phyloP scores from a whole-genome alignment of 148 eudicot genomes.

The Rhododendron henanense region DNA sequence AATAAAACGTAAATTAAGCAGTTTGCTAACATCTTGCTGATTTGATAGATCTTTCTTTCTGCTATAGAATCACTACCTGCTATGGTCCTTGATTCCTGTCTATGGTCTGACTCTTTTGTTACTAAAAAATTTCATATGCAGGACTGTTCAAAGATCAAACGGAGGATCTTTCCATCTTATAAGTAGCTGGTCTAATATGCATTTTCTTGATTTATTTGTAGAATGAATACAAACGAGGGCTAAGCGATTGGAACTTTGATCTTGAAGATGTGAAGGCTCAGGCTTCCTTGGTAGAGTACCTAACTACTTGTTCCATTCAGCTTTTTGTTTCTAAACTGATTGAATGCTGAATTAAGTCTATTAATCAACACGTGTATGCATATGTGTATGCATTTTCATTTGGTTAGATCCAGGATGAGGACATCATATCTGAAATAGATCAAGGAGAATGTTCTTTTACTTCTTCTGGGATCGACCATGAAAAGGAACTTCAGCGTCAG shows the following conservation, averaged over 20 bases:
- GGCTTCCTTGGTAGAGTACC: slow-evolving; percentile 65
- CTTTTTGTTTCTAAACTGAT: too few relatives aligned
- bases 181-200: background rate
- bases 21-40: too few relatives aligned
- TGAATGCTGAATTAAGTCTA: too few relatives aligned
- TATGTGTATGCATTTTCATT: too few relatives aligned
- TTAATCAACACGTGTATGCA: background rate
- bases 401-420: slow-evolving; percentile 75
- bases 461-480: slow-evolving; percentile 22
- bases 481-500: slow-evolving; percentile 33
- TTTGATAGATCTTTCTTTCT: too few relatives aligned
- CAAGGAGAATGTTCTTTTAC: slow-evolving; percentile 27
- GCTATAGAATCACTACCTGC: too few relatives aligned
- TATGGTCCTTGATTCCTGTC: too few relatives aligned
- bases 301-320: background rate
- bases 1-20: too few relatives aligned
- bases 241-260: slow-evolving; percentile 89
- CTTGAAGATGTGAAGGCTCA: slow-evolving; percentile 87
- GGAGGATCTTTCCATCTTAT: background rate
- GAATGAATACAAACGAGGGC: slow-evolving; percentile 93
- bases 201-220: slow-evolving; percentile 14
- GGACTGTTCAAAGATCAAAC: background rate
- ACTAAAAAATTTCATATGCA: background rate
- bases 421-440: slow-evolving; percentile 52
- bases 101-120: too few relatives aligned